Conservation (phyloP, 192 early-diverging fungal species). For the Coemansia umbellata region DNA sequence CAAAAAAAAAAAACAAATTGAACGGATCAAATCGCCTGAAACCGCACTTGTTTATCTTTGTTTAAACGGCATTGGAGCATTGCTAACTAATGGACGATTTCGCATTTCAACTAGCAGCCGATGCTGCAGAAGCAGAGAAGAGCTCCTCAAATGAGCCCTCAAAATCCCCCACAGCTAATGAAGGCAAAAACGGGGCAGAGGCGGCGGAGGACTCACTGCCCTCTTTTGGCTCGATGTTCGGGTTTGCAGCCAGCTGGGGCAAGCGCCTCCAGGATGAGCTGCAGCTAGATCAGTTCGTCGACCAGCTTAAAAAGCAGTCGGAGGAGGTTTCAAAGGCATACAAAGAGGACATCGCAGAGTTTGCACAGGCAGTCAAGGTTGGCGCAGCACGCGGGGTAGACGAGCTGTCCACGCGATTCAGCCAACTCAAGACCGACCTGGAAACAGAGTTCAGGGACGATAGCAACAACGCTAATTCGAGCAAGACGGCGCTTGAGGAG, state of each 20-base stretch:
- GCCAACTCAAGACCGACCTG: constrained; percentile 25
- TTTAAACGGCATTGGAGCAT: no score
- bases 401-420: constrained; percentile 30
- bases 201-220: constrained; percentile 5
- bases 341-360: constrained; percentile 41
- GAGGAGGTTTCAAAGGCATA: constrained; percentile 43
- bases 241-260: constrained; percentile 44
- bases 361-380: constrained; percentile 38
- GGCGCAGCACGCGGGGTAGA: constrained; percentile 38
- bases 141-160: background rate
- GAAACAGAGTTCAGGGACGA: constrained; percentile 8
- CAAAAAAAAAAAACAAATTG: no score
- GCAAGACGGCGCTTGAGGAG: background rate
- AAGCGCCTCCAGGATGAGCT: constrained; percentile 30
- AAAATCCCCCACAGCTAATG: background rate
- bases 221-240: constrained; percentile 32
- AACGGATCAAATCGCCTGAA: no score
- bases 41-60: no score
- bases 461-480: background rate
- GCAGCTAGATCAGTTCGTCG: constrained; percentile 29
- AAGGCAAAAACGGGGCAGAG: background rate
- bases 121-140: constrained; percentile 40
- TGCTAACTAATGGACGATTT: constrained; percentile 36
- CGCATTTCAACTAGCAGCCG: constrained; percentile 26
- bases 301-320: constrained; percentile 45